Base-by-base conservation (phyloP, 2,329 filamentous ascomycete genomes). In the Colletotrichum brevisporum region DNA sequence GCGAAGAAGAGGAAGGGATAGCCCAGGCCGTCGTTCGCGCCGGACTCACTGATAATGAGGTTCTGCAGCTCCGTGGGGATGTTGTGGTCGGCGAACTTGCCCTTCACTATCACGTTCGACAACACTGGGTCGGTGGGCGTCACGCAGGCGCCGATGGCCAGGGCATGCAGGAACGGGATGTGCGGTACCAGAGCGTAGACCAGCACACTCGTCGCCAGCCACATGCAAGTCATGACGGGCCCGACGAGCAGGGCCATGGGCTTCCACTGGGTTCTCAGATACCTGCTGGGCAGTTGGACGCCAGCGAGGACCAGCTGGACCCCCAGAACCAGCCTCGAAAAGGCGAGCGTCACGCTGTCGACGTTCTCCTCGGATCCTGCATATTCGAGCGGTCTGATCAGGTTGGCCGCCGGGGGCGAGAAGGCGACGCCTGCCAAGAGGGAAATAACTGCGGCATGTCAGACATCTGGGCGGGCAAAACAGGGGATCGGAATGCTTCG, bases 31-130 rank as follows among this genome's bases (percentile, higher is more conserved):
- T 97, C 94, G 75, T 97, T 97, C 1, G 94, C 92, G 2, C 94
- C 95, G 0, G 92, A 94, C 81, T 98, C 94, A 26, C 90, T 91
- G 56, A 92, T 87, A 75, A 94, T 93, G 73, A 94, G 93, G 72
- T 92, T 90, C 82, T 97, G 94, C 56, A 98, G 83, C 31, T 91
- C 88, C 66, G 90, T 91, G 0, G 95, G 94, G 18, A 97, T 91
- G 77, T 97, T 96, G 75, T 94, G 92, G 75, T 97, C 94, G 1
- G 95, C 95, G 76, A 97, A 98, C 74, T 93, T 95, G 39, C 94
- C 94, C 82, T 97, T 97, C 53, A 97, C 94, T 66, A 97, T 97
- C 3, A 92, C 92, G 72, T 96, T 95, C 16, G 92, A 95, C 45
- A 97, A 80, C 1, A 97, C 90, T 0, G 95, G 95, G 75, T 98